phyloP scores from a whole-genome alignment of 352 stramenopile genomes.

The Aphanomyces invadans region DNA sequence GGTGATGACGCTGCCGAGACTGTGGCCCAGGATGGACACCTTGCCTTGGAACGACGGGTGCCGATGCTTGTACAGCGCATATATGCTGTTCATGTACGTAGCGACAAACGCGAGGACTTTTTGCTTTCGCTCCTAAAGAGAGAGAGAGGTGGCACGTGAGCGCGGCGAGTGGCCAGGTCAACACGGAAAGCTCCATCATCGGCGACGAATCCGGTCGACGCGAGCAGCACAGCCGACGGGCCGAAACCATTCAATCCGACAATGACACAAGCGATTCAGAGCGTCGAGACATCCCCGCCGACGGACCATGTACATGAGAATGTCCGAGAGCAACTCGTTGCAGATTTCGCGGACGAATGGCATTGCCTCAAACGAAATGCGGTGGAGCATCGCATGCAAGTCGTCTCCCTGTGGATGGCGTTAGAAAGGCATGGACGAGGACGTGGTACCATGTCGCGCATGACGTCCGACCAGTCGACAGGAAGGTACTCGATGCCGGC shows the following conservation, averaged over 20 bases:
- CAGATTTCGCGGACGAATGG: conserved; percentile 87
- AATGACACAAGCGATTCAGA: too few relatives aligned
- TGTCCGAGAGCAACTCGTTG: conserved; percentile 54
- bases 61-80: conserved; percentile 18
- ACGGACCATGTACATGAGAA: conserved; percentile 24
- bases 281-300: too few relatives aligned
- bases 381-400: conserved; percentile 32
- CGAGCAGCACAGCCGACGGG: too few relatives aligned
- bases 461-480: conserved; percentile 53
- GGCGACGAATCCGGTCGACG: too few relatives aligned
- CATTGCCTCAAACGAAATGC: conserved; percentile 58
- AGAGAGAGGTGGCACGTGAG: too few relatives aligned
- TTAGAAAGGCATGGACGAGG: neutral
- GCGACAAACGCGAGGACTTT: conserved; percentile 18
- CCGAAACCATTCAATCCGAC: too few relatives aligned
- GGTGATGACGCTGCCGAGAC: conserved; percentile 85
- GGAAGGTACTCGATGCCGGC: conserved; percentile 61
- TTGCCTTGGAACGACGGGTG: conserved; percentile 39
- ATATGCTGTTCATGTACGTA: conserved; percentile 14
- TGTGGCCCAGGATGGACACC: conserved; percentile 83
- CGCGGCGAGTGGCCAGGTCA: too few relatives aligned
- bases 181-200: too few relatives aligned
- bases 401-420: conserved; percentile 26
- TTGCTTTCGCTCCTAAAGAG: conserved; percentile 30
- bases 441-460: conserved; percentile 22